phyloP scores from a whole-genome alignment of 2,329 filamentous ascomycete genomes.

The Hyphodiscus sp. region DNA sequence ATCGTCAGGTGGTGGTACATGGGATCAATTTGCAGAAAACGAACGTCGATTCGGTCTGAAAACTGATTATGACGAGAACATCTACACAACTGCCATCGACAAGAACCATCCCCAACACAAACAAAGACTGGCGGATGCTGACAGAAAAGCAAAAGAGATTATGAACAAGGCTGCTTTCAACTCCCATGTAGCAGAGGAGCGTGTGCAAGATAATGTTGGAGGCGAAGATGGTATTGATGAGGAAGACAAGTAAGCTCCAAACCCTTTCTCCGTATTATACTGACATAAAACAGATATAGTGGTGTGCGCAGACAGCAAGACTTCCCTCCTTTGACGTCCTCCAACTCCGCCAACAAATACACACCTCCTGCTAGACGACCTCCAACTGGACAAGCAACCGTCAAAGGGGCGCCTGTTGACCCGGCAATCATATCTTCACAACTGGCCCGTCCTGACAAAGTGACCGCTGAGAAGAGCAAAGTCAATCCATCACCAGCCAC shows the following conservation, averaged over 20 bases:
- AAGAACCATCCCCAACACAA: conserved; percentile 76
- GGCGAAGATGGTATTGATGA: conserved; percentile 69
- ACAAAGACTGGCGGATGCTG: conserved; percentile 70
- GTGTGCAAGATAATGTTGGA: conserved; percentile 60
- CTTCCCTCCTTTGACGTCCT: conserved; percentile 54
- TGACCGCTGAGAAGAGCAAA: conserved; percentile 21
- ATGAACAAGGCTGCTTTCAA: conserved; percentile 69
- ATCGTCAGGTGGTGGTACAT: conserved; percentile 36
- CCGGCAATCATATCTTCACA: conserved; percentile 90
- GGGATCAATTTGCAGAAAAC: conserved; percentile 95
- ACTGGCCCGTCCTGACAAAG: conserved; percentile 46
- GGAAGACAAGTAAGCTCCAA: conserved; percentile 73
- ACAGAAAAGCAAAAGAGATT: conserved; percentile 83
- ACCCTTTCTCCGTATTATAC: background rate
- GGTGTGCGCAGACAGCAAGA: conserved; percentile 71
- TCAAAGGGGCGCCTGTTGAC: conserved; percentile 72
- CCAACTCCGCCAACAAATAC: conserved; percentile 59
- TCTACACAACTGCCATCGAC: conserved; percentile 90
- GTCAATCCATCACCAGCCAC: conserved; percentile 24
- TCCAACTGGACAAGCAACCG: conserved; percentile 65
- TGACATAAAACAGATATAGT: conserved; percentile 60
- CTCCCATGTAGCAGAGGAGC: conserved; percentile 83
- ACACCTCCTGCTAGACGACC: conserved; percentile 84
- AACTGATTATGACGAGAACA: conserved; percentile 87
- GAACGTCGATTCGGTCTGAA: conserved; percentile 80